Percentiles rank a stretch among this genome's conserved stretches.
phyloP scores from a whole-genome alignment of 345 rosid species.

The Barbarea vulgaris region DNA sequence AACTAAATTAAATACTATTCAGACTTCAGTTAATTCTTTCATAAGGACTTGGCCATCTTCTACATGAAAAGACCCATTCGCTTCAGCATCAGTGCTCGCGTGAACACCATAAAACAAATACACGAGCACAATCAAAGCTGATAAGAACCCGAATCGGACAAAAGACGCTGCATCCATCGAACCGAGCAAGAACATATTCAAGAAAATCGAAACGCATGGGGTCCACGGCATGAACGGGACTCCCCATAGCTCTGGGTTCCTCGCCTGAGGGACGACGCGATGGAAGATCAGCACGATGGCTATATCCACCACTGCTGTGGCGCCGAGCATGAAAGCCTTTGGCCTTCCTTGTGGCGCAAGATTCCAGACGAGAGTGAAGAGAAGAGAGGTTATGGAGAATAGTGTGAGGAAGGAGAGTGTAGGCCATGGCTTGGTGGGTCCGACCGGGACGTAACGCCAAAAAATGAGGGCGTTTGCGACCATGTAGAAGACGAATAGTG shows the following conservation, averaged over 20 bases:
- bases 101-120: constrained; percentile 87
- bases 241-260: constrained; percentile 86
- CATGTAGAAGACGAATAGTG: constrained; percentile 93
- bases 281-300: constrained; percentile 54
- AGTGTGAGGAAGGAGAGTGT: constrained; percentile 68
- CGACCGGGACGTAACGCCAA: constrained; percentile 68
- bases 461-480: constrained; percentile 87
- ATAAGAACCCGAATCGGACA: constrained; percentile 69
- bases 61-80: constrained; percentile 43
- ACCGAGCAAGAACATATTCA: constrained; percentile 82
- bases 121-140: constrained; percentile 58
- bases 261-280: constrained; percentile 59
- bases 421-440: constrained; percentile 75
- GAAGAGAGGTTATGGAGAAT: constrained; percentile 59
- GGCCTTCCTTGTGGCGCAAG: constrained; percentile 54
- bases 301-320: constrained; percentile 48
- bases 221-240: constrained; percentile 94
- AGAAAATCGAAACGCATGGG: constrained; percentile 76
- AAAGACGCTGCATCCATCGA: constrained; percentile 71
- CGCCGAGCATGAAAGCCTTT: constrained; percentile 60
- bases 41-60: constrained; percentile 46
- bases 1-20: constrained; percentile 19
- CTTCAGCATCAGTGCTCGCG: constrained; percentile 86
- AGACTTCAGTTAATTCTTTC: constrained; percentile 55
- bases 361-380: constrained; percentile 74